phyloP scores from a whole-genome alignment of 2,329 filamentous ascomycete genomes.

The Colletotrichum cereale region DNA sequence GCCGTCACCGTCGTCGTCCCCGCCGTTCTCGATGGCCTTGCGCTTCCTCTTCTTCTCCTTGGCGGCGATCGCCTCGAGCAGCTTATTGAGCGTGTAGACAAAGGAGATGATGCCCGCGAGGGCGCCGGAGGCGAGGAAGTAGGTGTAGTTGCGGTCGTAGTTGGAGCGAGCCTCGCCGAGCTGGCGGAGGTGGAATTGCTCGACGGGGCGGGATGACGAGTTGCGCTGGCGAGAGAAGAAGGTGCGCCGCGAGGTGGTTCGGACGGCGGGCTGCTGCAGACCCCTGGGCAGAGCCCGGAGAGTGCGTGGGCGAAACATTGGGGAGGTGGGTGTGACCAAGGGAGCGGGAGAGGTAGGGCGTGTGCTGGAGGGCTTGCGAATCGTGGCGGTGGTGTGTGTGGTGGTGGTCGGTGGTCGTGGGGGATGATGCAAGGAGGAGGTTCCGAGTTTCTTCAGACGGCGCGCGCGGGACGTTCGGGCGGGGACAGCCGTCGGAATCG shows the following conservation, averaged over 20 bases:
- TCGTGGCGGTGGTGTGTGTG: not conserved
- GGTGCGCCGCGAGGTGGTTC: slow-evolving; percentile 47
- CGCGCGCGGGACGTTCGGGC: slow-evolving; percentile 34
- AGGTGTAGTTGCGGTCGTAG: slow-evolving; percentile 64
- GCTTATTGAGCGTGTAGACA: slow-evolving; percentile 65
- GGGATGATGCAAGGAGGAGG: not conserved
- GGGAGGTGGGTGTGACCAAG: no score
- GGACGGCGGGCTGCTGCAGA: slow-evolving; percentile 33
- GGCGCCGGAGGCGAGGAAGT: slow-evolving; percentile 65
- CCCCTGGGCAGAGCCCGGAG: slow-evolving; percentile 45
- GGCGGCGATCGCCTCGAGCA: slow-evolving; percentile 56
- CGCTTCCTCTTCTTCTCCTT: slow-evolving; percentile 50
- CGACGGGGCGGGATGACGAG: slow-evolving; percentile 53
- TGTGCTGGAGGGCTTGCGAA: not conserved
- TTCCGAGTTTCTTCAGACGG: slow-evolving; percentile 30
- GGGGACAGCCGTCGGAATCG: slow-evolving; percentile 22
- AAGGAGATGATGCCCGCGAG: slow-evolving; percentile 63
- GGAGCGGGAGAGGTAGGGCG: not conserved
- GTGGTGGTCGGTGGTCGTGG: not conserved
- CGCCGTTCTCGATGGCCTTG: slow-evolving; percentile 40
- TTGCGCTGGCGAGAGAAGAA: slow-evolving; percentile 47
- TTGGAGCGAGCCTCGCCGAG: slow-evolving; percentile 61
- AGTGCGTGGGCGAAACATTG: slow-evolving; percentile 48
- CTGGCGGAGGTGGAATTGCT: slow-evolving; percentile 63
- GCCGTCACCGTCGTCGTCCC: not conserved